Evolutionary conservation across 2,329 filamentous ascomycete species (phyloP), one percentile per base, ranked within the genome.

Genomic region (Microcyclospora tardicrescens): DNA sequence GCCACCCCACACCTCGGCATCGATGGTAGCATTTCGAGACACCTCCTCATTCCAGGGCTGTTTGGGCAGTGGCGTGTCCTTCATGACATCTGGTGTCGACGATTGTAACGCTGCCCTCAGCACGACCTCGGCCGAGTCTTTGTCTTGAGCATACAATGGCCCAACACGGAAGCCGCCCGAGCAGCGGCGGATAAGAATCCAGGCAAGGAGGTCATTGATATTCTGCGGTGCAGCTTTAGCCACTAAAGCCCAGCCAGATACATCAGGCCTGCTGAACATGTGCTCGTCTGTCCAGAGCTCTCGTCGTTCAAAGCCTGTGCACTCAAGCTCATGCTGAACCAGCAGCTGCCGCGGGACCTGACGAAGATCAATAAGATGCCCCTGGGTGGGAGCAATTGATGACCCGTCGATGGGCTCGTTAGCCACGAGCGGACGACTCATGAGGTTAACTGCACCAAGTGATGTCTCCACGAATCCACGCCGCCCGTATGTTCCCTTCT

Each of bases 401-500:
- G 38, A 5, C 8, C 8, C 19, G 8, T 8, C 19, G 4, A 24
- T 4, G 2, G 39, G 37, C 4, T 36, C 16, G 30, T 42, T 33
- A 16, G 28, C 30, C 38, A 41, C 12, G 2, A 51, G 44, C 8
- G 41, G 37, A 10, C 57, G 46, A 14, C 39, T 42, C 55, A 61
- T 54, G 34, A 57, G 36, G 13, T 45, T 50, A 14, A 63, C 49
- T 2, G 35, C 37, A 2, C 50, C 60, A 6, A 48, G 42, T 13
- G 40, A 37, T 9, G 36, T 43, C 14, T 53, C 46, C 6, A 52
- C 47, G 39, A 61, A 63, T 1, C 56, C 54, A 10, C 60, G 43
- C 3, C 59, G 50, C 34, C 48, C 42, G 40, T 63, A 62, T 6
- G 58, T 61, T 8, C 41, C 35, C n/a, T 54, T 50, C 40, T 63